Conservation (phyloP, 345 rosid species). For the Hibiscus tridactylites region DNA sequence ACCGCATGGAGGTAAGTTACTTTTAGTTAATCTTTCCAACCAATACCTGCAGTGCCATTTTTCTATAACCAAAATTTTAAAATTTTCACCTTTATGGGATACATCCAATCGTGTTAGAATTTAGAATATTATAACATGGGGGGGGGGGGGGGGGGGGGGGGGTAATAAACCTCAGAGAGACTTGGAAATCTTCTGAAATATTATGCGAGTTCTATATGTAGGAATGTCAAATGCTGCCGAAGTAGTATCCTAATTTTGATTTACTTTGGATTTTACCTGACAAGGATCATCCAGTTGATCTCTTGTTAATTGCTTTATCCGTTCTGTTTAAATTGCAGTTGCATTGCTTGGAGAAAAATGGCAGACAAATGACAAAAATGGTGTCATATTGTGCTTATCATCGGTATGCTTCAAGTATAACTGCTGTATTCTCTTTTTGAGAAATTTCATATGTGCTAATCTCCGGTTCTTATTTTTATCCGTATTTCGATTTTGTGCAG, state of each 20-base stretch:
- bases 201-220: background rate
- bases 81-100: background rate
- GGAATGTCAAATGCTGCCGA: background rate
- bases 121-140: background rate
- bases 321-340: conserved; percentile 37
- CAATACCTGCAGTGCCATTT: background rate
- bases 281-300: background rate
- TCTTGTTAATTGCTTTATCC: conserved; percentile 4
- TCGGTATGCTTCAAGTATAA: conserved; percentile 36
- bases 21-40: conserved; percentile 9
- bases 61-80: background rate
- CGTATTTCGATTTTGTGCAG: conserved; percentile 34
- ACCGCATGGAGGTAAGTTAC: conserved; percentile 79
- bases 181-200: background rate
- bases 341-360: conserved; percentile 82
- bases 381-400: conserved; percentile 84
- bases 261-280: background rate
- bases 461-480: background rate
- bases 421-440: background rate
- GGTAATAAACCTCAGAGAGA: background rate
- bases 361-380: conserved; percentile 78
- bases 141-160: no score
- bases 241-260: background rate
- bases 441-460: background rate
- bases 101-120: background rate